Evolutionary conservation across 1,139 yeast genomes (phyloP).

Genomic region (Magnusiomyces ingens): DNA sequence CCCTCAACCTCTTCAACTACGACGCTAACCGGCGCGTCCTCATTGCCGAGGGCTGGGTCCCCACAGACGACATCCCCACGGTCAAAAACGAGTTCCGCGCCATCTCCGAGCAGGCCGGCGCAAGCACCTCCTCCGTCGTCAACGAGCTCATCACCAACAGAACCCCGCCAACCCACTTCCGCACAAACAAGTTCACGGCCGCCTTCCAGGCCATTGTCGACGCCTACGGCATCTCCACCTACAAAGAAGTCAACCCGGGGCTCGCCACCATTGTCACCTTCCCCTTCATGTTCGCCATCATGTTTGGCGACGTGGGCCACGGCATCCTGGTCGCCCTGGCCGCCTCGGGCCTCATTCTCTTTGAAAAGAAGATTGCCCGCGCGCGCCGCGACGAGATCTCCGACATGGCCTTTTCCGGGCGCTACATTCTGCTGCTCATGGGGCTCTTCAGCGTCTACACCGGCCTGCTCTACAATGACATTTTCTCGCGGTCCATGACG

Average conservation of each 20-base stretch:
- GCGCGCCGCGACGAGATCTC: constrained; percentile 83
- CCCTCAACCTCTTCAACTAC: constrained; percentile 75
- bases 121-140: constrained; percentile 68
- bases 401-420: constrained; percentile 92
- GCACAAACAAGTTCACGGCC: constrained; percentile 81
- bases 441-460: constrained; percentile 91
- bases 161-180: constrained; percentile 90
- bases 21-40: constrained; percentile 81
- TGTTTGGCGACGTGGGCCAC: constrained; percentile 99
- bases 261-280: constrained; percentile 89
- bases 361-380: constrained; percentile 59
- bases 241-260: constrained; percentile 95
- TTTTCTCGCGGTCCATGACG: constrained; percentile 85
- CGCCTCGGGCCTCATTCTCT: constrained; percentile 60
- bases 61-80: constrained; percentile 47
- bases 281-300: constrained; percentile 97
- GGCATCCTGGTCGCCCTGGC: constrained; percentile 75
- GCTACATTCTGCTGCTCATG: constrained; percentile 85
- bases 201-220: constrained; percentile 93
- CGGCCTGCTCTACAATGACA: constrained; percentile 87
- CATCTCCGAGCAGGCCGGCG: constrained; percentile 51
- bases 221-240: constrained; percentile 91
- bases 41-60: constrained; percentile 98
- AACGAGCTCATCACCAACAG: constrained; percentile 73
- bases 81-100: constrained; percentile 47